Evolutionary conservation across 306 rosid species (phyloP).

Genomic region (Cicer pinnatifidum): DNA sequence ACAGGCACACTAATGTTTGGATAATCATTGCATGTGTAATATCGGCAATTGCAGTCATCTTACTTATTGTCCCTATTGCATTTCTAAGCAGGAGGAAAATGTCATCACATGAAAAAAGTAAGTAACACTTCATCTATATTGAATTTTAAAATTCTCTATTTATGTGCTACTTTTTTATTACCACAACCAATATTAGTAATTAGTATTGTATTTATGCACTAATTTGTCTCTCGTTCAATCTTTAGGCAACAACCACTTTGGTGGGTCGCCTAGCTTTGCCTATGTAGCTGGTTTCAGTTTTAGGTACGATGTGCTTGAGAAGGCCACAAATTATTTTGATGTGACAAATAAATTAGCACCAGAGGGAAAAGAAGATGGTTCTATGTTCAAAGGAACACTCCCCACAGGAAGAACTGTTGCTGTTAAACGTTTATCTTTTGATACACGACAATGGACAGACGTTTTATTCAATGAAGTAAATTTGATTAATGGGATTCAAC

Average conservation of each 20-base stretch:
- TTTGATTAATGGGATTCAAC: constrained; percentile 58
- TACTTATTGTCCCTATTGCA: constrained; percentile 46
- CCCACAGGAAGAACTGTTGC: constrained; percentile 61
- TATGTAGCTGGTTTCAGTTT: constrained; percentile 47
- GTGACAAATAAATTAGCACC: constrained; percentile 56
- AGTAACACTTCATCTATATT: constrained; percentile 34
- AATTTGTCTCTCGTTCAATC: neutral
- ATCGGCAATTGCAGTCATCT: constrained; percentile 27
- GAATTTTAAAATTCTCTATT: too few species aligned
- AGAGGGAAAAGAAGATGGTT: constrained; percentile 55
- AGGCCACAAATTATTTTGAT: constrained; percentile 56
- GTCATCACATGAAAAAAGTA: constrained; percentile 36
- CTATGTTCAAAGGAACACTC: constrained; percentile 65
- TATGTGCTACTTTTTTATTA: neutral
- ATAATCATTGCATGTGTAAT: constrained; percentile 38
- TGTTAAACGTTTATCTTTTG: constrained; percentile 65
- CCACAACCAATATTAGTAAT: too few species aligned
- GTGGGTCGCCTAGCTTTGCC: constrained; percentile 7
- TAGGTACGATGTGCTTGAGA: constrained; percentile 61
- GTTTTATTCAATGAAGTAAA: constrained; percentile 68
- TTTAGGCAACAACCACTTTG: constrained; percentile 37
- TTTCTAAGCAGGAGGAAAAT: constrained; percentile 41
- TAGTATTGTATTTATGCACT: neutral
- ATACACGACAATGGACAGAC: constrained; percentile 63
- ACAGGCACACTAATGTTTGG: constrained; percentile 4